Conservation (phyloP, 345 rosid species). For the Microthlaspi erraticum region DNA sequence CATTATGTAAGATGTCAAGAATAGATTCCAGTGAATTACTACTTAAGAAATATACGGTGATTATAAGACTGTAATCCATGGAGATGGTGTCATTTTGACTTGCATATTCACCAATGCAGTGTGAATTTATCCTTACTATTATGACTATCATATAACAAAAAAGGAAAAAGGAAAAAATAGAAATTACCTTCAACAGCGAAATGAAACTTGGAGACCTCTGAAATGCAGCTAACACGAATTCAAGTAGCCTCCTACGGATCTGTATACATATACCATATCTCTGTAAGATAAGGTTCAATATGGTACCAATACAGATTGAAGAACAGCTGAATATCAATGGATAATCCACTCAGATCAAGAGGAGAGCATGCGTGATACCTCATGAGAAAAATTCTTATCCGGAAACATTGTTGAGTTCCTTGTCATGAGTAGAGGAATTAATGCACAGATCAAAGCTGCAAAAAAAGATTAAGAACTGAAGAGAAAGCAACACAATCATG, state of each 20-base stretch:
- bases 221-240: conserved; percentile 90
- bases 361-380: conserved; percentile 54
- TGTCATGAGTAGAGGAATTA: conserved; percentile 83
- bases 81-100: not conserved
- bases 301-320: conserved; percentile 4
- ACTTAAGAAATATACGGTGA: conserved; percentile 8
- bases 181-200: conserved; percentile 77
- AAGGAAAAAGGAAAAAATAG: not conserved
- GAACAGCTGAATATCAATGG: not conserved
- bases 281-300: conserved; percentile 11
- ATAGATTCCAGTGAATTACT: not conserved
- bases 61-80: not conserved
- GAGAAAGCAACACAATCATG: conserved; percentile 10
- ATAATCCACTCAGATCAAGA: not conserved
- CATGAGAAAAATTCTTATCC: conserved; percentile 72
- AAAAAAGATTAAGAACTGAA: conserved; percentile 22
- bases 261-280: conserved; percentile 38
- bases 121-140: not conserved
- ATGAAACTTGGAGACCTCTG: conserved; percentile 81
- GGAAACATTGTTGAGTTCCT: conserved; percentile 80
- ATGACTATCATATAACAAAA: not conserved
- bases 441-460: conserved; percentile 89
- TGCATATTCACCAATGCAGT: not conserved
- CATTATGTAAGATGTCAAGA: conserved; percentile 24
- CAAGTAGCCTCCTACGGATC: conserved; percentile 83